A percentile compares a stretch with the other conserved stretches of the same genome.
Conservation (phyloP, 2,329 filamentous ascomycete genomes). For the Claviceps lovelessii region DNA sequence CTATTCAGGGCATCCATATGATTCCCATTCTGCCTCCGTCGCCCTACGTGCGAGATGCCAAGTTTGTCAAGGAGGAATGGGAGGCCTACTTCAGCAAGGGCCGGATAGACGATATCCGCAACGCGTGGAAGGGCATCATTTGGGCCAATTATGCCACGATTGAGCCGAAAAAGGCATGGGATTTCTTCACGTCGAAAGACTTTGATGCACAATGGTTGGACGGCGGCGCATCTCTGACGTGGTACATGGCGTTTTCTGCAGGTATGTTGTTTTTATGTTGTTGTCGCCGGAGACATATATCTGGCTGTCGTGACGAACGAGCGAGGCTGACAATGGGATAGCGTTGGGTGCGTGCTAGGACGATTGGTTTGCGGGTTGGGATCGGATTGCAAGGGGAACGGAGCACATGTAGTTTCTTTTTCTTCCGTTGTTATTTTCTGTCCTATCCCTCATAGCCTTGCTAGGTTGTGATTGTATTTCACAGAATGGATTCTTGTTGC, state of each 20-base stretch:
- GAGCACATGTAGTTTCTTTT: too few species aligned
- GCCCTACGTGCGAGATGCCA: conserved; percentile 47
- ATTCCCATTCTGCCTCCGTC: conserved; percentile 58
- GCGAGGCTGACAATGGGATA: background rate
- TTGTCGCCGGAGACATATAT: background rate
- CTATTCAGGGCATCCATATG: conserved; percentile 71
- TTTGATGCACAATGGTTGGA: conserved; percentile 62
- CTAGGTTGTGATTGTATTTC: too few species aligned
- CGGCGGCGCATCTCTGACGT: conserved; percentile 69
- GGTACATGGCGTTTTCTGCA: conserved; percentile 70
- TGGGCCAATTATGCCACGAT: conserved; percentile 70
- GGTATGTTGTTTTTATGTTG: conserved; percentile 28
- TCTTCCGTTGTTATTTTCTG: too few species aligned
- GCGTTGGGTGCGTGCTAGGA: conserved; percentile 4
- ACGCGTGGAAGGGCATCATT: conserved; percentile 77
- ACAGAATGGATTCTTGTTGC: too few species aligned
- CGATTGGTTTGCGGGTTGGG: background rate
- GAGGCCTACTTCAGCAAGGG: conserved; percentile 57
- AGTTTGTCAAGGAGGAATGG: conserved; percentile 77
- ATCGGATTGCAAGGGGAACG: too few species aligned
- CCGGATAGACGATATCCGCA: conserved; percentile 47
- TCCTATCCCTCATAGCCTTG: too few species aligned
- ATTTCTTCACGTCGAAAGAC: conserved; percentile 54
- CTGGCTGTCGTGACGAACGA: background rate
- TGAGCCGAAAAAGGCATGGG: conserved; percentile 53